Evolutionary conservation across 345 rosid species (phyloP).

Genomic region (Eucalyptus erythrocorys): DNA sequence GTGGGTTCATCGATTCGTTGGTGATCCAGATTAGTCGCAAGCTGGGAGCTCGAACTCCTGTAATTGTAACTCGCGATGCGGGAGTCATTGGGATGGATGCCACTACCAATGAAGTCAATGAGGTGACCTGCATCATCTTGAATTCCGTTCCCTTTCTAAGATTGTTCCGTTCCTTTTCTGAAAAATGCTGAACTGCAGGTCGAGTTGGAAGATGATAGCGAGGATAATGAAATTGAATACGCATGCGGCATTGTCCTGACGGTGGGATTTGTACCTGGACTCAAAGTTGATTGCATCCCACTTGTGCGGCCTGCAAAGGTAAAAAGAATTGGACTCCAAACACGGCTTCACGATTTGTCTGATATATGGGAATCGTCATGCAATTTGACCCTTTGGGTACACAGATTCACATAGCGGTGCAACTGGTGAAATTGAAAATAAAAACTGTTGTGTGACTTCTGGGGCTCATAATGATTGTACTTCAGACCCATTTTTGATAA

Average conservation of each 20-base stretch:
- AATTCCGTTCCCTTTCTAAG: background rate
- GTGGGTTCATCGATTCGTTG: background rate
- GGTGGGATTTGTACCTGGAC: constrained; percentile 74
- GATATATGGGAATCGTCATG: background rate
- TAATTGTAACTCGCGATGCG: constrained; percentile 17
- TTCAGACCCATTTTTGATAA: background rate
- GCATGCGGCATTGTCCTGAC: constrained; percentile 38
- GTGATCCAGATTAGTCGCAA: constrained; percentile 18
- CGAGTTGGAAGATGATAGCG: constrained; percentile 1
- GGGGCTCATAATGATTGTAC: background rate
- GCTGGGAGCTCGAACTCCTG: constrained; percentile 33
- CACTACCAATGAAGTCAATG: constrained; percentile 27
- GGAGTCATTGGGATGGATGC: constrained; percentile 55
- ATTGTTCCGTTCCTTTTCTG: background rate
- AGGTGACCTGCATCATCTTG: constrained; percentile 27
- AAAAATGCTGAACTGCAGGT: constrained; percentile 18
- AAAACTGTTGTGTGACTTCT: background rate
- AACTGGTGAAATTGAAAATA: background rate
- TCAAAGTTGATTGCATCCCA: constrained; percentile 66
- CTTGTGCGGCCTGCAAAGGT: constrained; percentile 20
- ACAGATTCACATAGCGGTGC: background rate
- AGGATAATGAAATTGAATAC: background rate
- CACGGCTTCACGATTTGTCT: background rate
- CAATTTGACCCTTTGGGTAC: background rate
- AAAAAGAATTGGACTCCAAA: background rate